These are phyloP conservation scores for Inga laurina DNA, from an alignment of 306 rosid genomes.

Conservation along the genomic window DNA sequence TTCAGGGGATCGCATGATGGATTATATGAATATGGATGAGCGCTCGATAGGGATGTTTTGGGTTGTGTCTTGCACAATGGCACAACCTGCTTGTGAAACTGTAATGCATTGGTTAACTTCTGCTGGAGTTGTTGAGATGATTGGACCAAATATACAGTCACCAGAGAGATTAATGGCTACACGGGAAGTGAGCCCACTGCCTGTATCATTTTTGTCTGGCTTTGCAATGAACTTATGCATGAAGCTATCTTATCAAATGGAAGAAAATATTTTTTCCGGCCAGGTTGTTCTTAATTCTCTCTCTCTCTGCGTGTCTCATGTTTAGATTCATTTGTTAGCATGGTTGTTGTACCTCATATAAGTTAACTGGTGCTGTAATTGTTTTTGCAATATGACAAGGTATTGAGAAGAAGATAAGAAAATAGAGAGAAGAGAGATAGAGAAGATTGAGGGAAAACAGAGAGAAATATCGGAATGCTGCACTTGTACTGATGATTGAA, in stretches of 20 bases:
- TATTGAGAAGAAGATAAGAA: too few relatives aligned
- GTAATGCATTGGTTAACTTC: slow-evolving; percentile 83
- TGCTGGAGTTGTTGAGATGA: slow-evolving; percentile 66
- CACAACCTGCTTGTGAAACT: slow-evolving; percentile 95
- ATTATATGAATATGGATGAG: slow-evolving; percentile 98
- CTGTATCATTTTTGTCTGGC: slow-evolving; percentile 92
- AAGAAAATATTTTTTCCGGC: slow-evolving; percentile 79
- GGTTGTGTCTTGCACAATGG: slow-evolving; percentile 99
- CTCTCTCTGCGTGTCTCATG: background rate
- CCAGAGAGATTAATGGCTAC: slow-evolving; percentile 71
- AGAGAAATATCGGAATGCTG: too few relatives aligned
- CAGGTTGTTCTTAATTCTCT: slow-evolving; percentile 51
- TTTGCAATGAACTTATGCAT: slow-evolving; percentile 87
- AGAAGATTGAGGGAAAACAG: too few relatives aligned
- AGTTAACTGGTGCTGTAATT: background rate
- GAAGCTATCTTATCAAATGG: slow-evolving; percentile 92
- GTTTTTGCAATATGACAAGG: background rate
- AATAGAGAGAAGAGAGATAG: too few relatives aligned
- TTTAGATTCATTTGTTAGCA: slow-evolving; percentile 13
- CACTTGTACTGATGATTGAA: too few relatives aligned
- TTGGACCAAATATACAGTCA: slow-evolving; percentile 67
- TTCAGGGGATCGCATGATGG: slow-evolving; percentile 92
- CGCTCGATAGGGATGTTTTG: slow-evolving; percentile 99
- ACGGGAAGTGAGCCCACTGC: slow-evolving; percentile 94
- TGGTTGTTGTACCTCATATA: slow-evolving; percentile 1